Conservation (phyloP, 1,284 basidiomycete genomes). For the Meira nashicola region DNA sequence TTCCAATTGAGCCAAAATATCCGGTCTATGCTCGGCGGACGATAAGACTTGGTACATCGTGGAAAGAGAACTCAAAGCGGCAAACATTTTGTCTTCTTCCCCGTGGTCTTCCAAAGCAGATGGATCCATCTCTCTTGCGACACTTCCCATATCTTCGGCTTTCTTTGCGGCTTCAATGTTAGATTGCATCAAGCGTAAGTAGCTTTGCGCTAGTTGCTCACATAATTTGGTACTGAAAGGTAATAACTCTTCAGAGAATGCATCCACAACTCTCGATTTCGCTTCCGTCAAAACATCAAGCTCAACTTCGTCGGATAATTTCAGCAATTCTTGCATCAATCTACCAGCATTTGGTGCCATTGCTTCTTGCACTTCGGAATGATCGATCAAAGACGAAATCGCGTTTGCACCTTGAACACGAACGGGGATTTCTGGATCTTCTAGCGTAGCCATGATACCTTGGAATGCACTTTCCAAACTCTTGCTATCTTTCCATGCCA, state of each 20-base stretch:
- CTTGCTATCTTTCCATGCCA: conserved; percentile 39
- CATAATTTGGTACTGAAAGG: conserved; percentile 81
- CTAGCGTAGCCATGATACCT: conserved; percentile 48
- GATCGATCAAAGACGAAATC: conserved; percentile 71
- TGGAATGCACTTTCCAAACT: conserved; percentile 43
- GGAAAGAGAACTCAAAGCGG: conserved; percentile 69
- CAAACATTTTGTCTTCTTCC: conserved; percentile 48
- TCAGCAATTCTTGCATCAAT: conserved; percentile 82
- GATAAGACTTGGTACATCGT: conserved; percentile 58
- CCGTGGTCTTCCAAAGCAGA: conserved; percentile 54
- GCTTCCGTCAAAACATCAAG: conserved; percentile 73
- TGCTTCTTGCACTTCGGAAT: conserved; percentile 64
- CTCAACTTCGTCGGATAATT: conserved; percentile 82
- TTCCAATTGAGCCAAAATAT: conserved; percentile 74
- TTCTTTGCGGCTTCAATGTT: conserved; percentile 55
- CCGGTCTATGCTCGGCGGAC: conserved; percentile 68
- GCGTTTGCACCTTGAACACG: conserved; percentile 77
- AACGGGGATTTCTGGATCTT: conserved; percentile 72
- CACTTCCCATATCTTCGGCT: conserved; percentile 56
- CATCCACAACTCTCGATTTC: conserved; percentile 80
- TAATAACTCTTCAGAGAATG: conserved; percentile 75
- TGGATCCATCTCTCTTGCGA: conserved; percentile 64
- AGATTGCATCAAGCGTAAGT: conserved; percentile 60
- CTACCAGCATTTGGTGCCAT: conserved; percentile 76
- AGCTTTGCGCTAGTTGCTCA: conserved; percentile 59